Conservation (phyloP, 2,329 filamentous ascomycete species). For the Colletotrichum tropicicola region DNA sequence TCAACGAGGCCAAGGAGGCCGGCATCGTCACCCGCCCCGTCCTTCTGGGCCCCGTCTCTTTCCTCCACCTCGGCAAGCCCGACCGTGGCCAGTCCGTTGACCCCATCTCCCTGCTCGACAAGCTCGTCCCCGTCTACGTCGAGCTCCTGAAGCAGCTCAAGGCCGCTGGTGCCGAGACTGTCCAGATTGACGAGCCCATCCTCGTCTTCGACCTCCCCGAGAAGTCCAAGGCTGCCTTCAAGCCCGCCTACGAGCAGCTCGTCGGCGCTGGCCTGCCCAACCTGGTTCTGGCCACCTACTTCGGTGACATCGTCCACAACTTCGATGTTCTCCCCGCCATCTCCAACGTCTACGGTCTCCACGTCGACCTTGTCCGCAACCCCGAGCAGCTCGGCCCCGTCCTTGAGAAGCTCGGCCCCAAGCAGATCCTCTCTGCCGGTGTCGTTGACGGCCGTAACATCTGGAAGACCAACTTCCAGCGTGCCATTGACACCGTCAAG, state of each 20-base stretch:
- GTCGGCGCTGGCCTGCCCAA: slow-evolving; percentile 83
- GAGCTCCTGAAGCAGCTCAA: slow-evolving; percentile 94
- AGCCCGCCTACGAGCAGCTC: slow-evolving; percentile 95
- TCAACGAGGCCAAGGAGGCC: slow-evolving; percentile 97
- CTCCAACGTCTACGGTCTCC: slow-evolving; percentile 72
- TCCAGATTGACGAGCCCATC: slow-evolving; percentile 98
- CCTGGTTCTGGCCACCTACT: slow-evolving; percentile 94
- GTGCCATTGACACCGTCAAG: slow-evolving; percentile 91
- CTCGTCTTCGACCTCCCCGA: slow-evolving; percentile 92
- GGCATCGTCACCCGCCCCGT: slow-evolving; percentile 94
- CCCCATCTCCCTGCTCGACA: slow-evolving; percentile 92
- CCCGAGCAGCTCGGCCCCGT: slow-evolving; percentile 96
- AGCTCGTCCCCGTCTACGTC: slow-evolving; percentile 93
- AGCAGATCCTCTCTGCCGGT: slow-evolving; percentile 92
- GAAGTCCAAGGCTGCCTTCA: slow-evolving; percentile 96
- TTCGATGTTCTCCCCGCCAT: slow-evolving; percentile 85
- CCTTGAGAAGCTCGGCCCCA: slow-evolving; percentile 81
- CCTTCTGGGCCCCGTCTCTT: slow-evolving; percentile 94
- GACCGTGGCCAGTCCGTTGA: slow-evolving; percentile 93
- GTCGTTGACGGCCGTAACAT: slow-evolving; percentile 99
- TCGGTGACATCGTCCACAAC: slow-evolving; percentile 99
- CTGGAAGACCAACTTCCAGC: slow-evolving; percentile 99
- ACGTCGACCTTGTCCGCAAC: slow-evolving; percentile 97
- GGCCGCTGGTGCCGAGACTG: slow-evolving; percentile 92
- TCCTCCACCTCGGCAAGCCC: slow-evolving; percentile 97